phyloP scores from a whole-genome alignment of 163 green algal species.

The Scenedesmus sp. region DNA sequence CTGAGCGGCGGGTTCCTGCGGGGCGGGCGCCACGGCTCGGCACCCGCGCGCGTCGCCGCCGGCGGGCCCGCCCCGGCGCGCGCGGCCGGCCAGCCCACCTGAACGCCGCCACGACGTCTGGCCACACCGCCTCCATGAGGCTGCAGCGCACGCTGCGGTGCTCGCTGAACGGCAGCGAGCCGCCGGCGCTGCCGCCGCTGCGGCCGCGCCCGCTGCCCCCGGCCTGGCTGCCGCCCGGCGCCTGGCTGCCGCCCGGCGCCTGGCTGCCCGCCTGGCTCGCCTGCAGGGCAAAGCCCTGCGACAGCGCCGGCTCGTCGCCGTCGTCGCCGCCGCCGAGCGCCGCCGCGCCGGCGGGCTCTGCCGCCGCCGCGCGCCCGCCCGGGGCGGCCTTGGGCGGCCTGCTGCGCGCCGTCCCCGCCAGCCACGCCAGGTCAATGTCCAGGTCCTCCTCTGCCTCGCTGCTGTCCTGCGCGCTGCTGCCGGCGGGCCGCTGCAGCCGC shows the following conservation, averaged over 20 bases:
- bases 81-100: too few species aligned
- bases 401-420: slow-evolving; percentile 39
- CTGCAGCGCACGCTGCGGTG: slow-evolving; percentile 43
- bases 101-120: slow-evolving; percentile 22
- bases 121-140: slow-evolving; percentile 34
- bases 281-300: slow-evolving; percentile 17
- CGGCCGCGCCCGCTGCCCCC: slow-evolving; percentile 3
- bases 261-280: background rate
- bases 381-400: background rate
- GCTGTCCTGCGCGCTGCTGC: background rate
- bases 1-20: slow-evolving; percentile 29
- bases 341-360: background rate
- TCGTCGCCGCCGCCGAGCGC: background rate
- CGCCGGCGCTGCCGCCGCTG: background rate
- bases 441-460: slow-evolving; percentile 1
- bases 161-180: slow-evolving; percentile 30
- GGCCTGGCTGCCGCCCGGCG: slow-evolving; percentile 14
- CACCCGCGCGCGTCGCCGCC: too few species aligned
- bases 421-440: slow-evolving; percentile 27
- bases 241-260: slow-evolving; percentile 8
- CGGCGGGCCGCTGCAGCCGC: slow-evolving; percentile 5
- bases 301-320: background rate
- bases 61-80: too few species aligned
- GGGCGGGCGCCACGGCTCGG: too few species aligned
- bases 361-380: background rate